Evolutionary conservation across 495 filamentous ascomycete species (phyloP).

Genomic region (Penicilliopsis zonata): DNA sequence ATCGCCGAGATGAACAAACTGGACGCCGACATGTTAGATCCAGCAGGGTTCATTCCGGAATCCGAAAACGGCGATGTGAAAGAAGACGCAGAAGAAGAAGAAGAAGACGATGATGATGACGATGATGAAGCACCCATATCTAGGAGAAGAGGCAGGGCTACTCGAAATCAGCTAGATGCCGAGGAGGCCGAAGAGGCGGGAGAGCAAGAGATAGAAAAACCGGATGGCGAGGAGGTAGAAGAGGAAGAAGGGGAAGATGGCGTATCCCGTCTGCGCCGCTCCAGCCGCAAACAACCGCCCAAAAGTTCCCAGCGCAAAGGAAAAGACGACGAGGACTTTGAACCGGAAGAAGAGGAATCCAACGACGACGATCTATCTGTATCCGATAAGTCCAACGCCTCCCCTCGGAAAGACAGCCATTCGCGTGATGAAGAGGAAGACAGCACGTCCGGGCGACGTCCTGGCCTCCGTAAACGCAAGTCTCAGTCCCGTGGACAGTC

Average conservation of each 20-base stretch:
- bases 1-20: constrained; percentile 12
- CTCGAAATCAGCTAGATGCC: constrained; percentile 22
- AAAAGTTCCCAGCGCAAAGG: constrained; percentile 39
- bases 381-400: constrained; percentile 30
- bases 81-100: constrained; percentile 39
- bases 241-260: constrained; percentile 15
- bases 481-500: constrained; percentile 42
- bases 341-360: constrained; percentile 53
- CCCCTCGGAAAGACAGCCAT: constrained; percentile 31
- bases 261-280: constrained; percentile 34
- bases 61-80: constrained; percentile 34
- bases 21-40: constrained; percentile 28
- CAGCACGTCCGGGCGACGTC: constrained; percentile 36
- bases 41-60: constrained; percentile 39
- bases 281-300: constrained; percentile 33
- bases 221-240: constrained; percentile 12
- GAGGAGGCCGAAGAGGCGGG: constrained; percentile 16
- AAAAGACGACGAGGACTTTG: constrained; percentile 71
- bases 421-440: constrained; percentile 34
- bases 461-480: constrained; percentile 35
- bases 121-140: constrained; percentile 52
- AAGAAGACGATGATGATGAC: no score
- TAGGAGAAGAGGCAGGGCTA: constrained; percentile 35
- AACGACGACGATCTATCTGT: constrained; percentile 49
- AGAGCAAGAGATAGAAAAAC: constrained; percentile 1